phyloP scores from a whole-genome alignment of 441 rosid species.

The Macaranga tanarius region DNA sequence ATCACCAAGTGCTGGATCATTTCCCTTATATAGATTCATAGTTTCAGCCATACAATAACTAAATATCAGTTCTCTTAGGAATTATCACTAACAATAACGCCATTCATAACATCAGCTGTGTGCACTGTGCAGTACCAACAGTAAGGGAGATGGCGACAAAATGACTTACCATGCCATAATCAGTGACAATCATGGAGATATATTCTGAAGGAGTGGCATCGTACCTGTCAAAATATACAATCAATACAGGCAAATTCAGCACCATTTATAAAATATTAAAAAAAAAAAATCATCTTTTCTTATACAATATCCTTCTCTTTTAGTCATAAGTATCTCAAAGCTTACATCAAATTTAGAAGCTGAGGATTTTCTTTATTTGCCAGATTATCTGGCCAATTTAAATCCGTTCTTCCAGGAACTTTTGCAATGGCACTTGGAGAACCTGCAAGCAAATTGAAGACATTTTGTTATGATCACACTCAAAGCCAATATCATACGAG shows the following conservation, averaged over 20 bases:
- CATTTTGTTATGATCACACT: slow-evolving; percentile 1
- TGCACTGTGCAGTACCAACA: not conserved
- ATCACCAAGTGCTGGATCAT: not conserved
- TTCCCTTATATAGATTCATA: not conserved
- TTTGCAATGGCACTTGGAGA: slow-evolving; percentile 77
- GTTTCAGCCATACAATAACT: not conserved
- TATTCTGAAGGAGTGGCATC: slow-evolving; percentile 94
- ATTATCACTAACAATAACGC: not conserved
- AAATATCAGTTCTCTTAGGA: not conserved
- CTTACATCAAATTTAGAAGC: slow-evolving; percentile 79
- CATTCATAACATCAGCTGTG: not conserved
- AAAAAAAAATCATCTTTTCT: not conserved
- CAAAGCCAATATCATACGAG: not conserved
- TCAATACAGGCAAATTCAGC: slow-evolving; percentile 3
- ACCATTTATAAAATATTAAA: not conserved
- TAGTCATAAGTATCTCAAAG: slow-evolving; percentile 3
- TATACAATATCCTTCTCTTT: not conserved
- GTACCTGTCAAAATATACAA: slow-evolving; percentile 51
- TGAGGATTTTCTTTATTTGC: slow-evolving; percentile 63
- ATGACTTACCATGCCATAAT: slow-evolving; percentile 92
- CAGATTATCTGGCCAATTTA: slow-evolving; percentile 52
- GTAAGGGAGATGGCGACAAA: not conserved
- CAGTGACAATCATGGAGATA: slow-evolving; percentile 86
- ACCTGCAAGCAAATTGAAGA: slow-evolving; percentile 47
- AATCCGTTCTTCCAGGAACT: slow-evolving; percentile 64